Evolutionary conservation across 768 basidiomycete genomes (phyloP), one percentile per base, ranked within the genome.

Genomic region (Auricularia cornea): DNA sequence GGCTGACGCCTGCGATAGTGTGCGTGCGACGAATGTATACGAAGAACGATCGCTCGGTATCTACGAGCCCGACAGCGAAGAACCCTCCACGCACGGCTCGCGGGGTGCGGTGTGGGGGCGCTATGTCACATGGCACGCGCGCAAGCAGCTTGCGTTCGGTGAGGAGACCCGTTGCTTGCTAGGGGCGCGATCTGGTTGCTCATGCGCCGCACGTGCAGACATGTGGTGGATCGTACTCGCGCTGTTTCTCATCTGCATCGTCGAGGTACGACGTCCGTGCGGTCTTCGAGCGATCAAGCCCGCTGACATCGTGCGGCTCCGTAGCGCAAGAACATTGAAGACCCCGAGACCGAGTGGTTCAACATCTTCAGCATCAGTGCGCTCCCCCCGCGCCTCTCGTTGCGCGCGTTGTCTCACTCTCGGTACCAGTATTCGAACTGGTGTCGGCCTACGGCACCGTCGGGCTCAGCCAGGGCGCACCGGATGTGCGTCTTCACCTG

Each of bases 201-300:
- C 11, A 2, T 29, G 66, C 29, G 28, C 4, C 31, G 38, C 26
- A 3, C 30, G n/a, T n/a, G 35, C 40, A 94, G 95, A 97, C 74
- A 93, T 98, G 84, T 97, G 95, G 96, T 97, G 94, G 94, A 73
- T 98, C 28, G 89, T 79, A 0, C 73, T 92, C 14, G 93, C 92
- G 0, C 74, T 98, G 14, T 94, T 94, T 75, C 73, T 97, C 2
- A 79, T 98, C 44, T 98, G 95, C 72, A 96, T 98, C 67, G 86
- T 97, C 65, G 97, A 98, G 82, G 81, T 67, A 20, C 30, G 5
- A 14, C 35, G 8, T 38, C 3, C 16, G 48, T 29, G 10, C 52
- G 62, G 23, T 8, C 16, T 30, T 30, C n/a, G n/a, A n/a, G n/a
- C n/a, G n/a, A n/a, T 35, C 62, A 16, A n/a, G 14, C 20, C 26